Percentiles rank a stretch among this genome's conserved stretches.
phyloP scores from a whole-genome alignment of 495 filamentous ascomycete species.

The Ascobolus immersus region DNA sequence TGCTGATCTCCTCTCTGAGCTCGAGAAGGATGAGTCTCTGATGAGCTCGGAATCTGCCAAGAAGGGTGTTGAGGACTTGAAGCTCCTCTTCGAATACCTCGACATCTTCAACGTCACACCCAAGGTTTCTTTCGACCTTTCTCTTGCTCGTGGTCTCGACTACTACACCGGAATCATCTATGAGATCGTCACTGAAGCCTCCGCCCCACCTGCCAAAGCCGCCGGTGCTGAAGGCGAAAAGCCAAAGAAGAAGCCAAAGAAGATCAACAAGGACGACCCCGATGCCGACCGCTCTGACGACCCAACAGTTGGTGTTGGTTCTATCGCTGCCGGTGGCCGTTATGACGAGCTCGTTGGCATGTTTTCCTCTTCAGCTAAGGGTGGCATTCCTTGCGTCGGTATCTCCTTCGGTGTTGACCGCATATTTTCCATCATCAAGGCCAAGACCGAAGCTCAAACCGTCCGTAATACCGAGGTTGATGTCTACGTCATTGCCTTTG shows the following conservation, averaged over 20 bases:
- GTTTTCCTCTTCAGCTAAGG: constrained; percentile 39
- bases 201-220: constrained; percentile 29
- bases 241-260: constrained; percentile 33
- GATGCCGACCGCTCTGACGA: constrained; percentile 69
- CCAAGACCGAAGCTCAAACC: constrained; percentile 23
- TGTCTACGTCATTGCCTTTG: constrained; percentile 80
- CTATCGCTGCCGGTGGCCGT: constrained; percentile 68
- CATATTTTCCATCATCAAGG: constrained; percentile 76
- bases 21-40: constrained; percentile 37
- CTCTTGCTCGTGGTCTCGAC: constrained; percentile 32
- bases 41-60: constrained; percentile 43
- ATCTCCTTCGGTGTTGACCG: constrained; percentile 89
- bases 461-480: constrained; percentile 52
- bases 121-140: constrained; percentile 22
- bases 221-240: constrained; percentile 19
- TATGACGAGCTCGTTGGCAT: constrained; percentile 88
- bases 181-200: constrained; percentile 70
- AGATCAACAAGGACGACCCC: constrained; percentile 23
- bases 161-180: constrained; percentile 92
- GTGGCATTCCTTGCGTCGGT: constrained; percentile 71
- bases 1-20: constrained; percentile 37
- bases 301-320: constrained; percentile 59
- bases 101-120: constrained; percentile 46
- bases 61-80: constrained; percentile 59
- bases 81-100: constrained; percentile 54